Conservation (phyloP, 805 yeast species). For the Metschnikowia vanudenii region DNA sequence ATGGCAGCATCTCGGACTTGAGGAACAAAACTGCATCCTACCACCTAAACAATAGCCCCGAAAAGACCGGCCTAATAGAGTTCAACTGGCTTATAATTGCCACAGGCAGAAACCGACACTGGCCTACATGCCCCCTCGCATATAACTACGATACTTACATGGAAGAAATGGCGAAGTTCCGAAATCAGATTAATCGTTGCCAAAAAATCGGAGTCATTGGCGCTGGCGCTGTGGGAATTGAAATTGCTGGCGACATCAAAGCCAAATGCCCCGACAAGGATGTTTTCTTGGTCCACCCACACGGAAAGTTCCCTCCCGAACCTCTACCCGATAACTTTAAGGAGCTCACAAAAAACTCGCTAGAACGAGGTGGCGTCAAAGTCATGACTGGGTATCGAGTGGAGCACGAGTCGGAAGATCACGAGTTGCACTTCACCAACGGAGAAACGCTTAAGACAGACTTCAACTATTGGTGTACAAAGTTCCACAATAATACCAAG, state of each 20-base stretch:
- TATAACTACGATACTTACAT: conserved; percentile 34
- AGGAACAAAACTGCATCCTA: conserved; percentile 29
- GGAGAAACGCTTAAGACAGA: conserved; percentile 29
- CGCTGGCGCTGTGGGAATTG: conserved; percentile 54
- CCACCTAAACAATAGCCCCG: conserved; percentile 17
- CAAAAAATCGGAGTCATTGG: conserved; percentile 44
- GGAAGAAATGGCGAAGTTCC: conserved; percentile 41
- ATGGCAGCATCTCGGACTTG: conserved; percentile 32
- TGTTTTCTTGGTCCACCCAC: conserved; percentile 41
- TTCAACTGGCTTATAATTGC: conserved; percentile 51
- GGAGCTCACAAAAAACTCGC: conserved; percentile 25
- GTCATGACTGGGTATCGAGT: conserved; percentile 33
- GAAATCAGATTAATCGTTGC: conserved; percentile 30
- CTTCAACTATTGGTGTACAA: conserved; percentile 38
- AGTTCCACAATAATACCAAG: conserved; percentile 32
- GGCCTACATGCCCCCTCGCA: conserved; percentile 57
- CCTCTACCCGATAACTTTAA: conserved; percentile 33
- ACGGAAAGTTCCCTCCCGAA: conserved; percentile 37
- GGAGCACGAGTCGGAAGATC: conserved; percentile 15
- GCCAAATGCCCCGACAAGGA: conserved; percentile 35
- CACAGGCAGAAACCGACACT: conserved; percentile 49
- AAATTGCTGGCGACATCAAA: conserved; percentile 49
- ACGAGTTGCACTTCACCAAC: conserved; percentile 29
- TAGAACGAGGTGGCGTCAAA: conserved; percentile 29
- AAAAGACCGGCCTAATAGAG: conserved; percentile 23